Evolutionary conservation across 306 rosid species (phyloP).

Genomic region (Inga oerstediana): DNA sequence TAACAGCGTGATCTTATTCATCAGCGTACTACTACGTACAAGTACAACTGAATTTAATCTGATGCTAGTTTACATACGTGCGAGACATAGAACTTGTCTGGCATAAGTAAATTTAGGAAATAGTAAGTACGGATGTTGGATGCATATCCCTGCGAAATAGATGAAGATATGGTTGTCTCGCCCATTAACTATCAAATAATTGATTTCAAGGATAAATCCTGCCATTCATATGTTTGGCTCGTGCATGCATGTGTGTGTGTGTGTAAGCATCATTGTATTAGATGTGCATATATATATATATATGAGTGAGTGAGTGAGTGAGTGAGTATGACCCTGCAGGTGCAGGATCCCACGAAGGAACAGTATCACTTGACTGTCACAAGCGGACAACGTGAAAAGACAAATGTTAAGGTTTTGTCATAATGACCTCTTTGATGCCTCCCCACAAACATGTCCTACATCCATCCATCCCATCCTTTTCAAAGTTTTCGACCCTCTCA

Average conservation of each 20-base stretch:
- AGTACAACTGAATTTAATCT: not conserved
- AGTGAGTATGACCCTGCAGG: slow-evolving; percentile 31
- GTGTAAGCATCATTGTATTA: slow-evolving; percentile 26
- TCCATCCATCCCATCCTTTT: slow-evolving; percentile 39
- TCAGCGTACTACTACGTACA: not conserved
- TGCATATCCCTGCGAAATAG: slow-evolving; percentile 42
- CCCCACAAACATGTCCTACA: slow-evolving; percentile 57
- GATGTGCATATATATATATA: not conserved
- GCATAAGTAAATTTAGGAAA: slow-evolving; percentile 18
- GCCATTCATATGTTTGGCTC: slow-evolving; percentile 19
- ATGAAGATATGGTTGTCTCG: slow-evolving; percentile 49
- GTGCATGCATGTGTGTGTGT: slow-evolving; percentile 4
- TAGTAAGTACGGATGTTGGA: slow-evolving; percentile 29
- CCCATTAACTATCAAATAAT: slow-evolving; percentile 33
- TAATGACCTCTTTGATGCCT: slow-evolving; percentile 65
- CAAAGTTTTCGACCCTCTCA: slow-evolving; percentile 53
- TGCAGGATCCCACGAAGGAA: slow-evolving; percentile 39
- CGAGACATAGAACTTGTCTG: slow-evolving; percentile 13
- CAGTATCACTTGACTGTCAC: slow-evolving; percentile 58
- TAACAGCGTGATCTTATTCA: not conserved
- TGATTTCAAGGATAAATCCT: slow-evolving; percentile 3
- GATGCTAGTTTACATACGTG: slow-evolving; percentile 7
- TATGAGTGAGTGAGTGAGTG: not conserved
- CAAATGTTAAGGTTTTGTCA: slow-evolving; percentile 97
- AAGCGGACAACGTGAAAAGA: slow-evolving; percentile 89